Evolutionary conservation across 495 filamentous ascomycete genomes (phyloP).

Genomic region (Penicillium cinerascens): DNA sequence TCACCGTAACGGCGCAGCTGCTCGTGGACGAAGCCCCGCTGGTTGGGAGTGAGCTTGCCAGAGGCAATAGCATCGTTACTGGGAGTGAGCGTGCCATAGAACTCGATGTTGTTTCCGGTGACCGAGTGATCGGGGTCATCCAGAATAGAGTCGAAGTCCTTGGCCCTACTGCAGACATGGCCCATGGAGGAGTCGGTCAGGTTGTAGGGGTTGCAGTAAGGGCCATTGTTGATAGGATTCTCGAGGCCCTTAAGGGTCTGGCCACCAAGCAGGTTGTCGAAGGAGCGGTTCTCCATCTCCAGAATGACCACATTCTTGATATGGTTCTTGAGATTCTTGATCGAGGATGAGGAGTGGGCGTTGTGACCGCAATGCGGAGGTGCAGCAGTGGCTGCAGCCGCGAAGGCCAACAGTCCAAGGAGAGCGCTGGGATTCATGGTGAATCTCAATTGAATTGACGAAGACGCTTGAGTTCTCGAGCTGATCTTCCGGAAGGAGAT

Average conservation of each 20-base stretch:
- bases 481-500: neutral
- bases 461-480: no score
- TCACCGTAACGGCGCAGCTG: slow-evolving; percentile 36
- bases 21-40: slow-evolving; percentile 49
- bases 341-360: slow-evolving; percentile 21
- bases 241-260: slow-evolving; percentile 35
- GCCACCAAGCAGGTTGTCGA: slow-evolving; percentile 46
- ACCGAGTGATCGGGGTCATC: slow-evolving; percentile 52
- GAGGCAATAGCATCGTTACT: slow-evolving; percentile 34
- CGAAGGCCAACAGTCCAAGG: slow-evolving; percentile 36
- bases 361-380: slow-evolving; percentile 14
- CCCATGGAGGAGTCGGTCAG: slow-evolving; percentile 35
- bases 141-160: slow-evolving; percentile 41
- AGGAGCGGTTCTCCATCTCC: slow-evolving; percentile 45
- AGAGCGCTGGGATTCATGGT: slow-evolving; percentile 34
- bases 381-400: slow-evolving; percentile 27
- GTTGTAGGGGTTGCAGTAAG: slow-evolving; percentile 43
- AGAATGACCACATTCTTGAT: slow-evolving; percentile 48
- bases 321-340: slow-evolving; percentile 35
- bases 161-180: slow-evolving; percentile 36
- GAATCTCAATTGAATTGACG: neutral
- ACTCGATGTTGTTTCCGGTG: slow-evolving; percentile 49
- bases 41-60: slow-evolving; percentile 30
- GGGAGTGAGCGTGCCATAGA: slow-evolving; percentile 44
- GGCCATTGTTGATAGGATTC: slow-evolving; percentile 44